Base-by-base conservation (phyloP, 192 early-diverging fungal genomes). In the Fimicolochytrium jonesii region DNA sequence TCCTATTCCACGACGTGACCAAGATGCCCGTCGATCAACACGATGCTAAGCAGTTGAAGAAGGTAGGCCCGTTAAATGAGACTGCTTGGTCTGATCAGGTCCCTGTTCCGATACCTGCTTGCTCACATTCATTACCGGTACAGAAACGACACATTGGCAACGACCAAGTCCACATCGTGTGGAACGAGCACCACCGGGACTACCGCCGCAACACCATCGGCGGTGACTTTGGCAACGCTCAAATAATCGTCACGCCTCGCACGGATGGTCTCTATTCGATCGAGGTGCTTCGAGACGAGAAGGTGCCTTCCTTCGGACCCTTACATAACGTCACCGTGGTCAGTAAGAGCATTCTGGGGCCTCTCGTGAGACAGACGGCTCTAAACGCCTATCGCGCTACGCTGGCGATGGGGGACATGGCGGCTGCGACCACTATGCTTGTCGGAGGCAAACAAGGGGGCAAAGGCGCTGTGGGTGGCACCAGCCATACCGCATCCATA, bases 131-230 rank as follows among this genome's bases (percentile, higher is more conserved):
- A 29, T 59, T 3, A 23, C 23, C 22, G 9, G 17, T 55, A 29
- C 64, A 92, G 90, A 98, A 98, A 86, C 87, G 96, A 11, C 96
- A 99, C 61, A 90, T 99, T 70, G 96, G 96, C 28, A 99, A 99
- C 67, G 94, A 99, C 63, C 94, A 97, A 67, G 91, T 99, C 6
- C 96, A 99, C 61, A 92, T 99, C 46, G 80, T 99, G 9, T 99
- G 93, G 93, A 97, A 95, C 67, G 96, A 99, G 67, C 90, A 95
- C 53, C 74, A 79, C 35, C 80, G 90, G 59, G 87, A 91, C 31
- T 99, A 96, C 68, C 77, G 88, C 29, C 81, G 84, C 18, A 82
- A 81, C 32, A 99, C 96, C 0, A 97, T 99, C 46, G 90, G 91
- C 3, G 96, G 96, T 47, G 96, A 97, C 69, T 99, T 97, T 79